Percentiles rank a stretch among this genome's conserved stretches.
Conservation (phyloP, 352 stramenopile genomes). For the Pythium sukuiense region DNA sequence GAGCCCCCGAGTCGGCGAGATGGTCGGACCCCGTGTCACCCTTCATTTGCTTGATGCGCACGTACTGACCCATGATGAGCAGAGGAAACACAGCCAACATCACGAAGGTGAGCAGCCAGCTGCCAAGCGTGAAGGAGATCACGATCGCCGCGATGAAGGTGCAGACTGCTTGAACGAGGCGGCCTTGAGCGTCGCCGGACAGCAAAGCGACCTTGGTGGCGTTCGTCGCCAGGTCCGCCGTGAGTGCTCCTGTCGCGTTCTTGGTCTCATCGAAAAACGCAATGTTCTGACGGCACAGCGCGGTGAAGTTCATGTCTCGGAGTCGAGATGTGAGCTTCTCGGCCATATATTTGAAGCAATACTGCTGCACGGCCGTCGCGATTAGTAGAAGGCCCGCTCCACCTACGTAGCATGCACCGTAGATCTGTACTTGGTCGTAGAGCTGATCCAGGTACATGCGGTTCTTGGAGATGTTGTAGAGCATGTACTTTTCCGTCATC, state of each 20-base stretch:
- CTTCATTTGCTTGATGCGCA: slow-evolving; percentile 27
- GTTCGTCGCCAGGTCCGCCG: slow-evolving; percentile 47
- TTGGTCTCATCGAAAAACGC: slow-evolving; percentile 45
- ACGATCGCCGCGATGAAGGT: slow-evolving; percentile 44
- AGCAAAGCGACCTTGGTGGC: slow-evolving; percentile 48
- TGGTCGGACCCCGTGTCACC: slow-evolving; percentile 26
- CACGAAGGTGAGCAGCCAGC: slow-evolving; percentile 60
- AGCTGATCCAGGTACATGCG: slow-evolving; percentile 30
- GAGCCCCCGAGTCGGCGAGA: slow-evolving; percentile 29
- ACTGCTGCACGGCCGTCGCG: slow-evolving; percentile 33
- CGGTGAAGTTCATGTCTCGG: slow-evolving; percentile 49
- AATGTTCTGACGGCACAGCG: slow-evolving; percentile 49
- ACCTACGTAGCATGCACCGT: slow-evolving; percentile 41
- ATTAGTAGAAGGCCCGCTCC: slow-evolving; percentile 33
- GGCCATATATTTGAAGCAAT: slow-evolving; percentile 47
- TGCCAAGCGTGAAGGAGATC: slow-evolving; percentile 53
- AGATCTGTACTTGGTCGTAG: slow-evolving; percentile 35
- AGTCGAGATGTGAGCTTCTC: slow-evolving; percentile 54
- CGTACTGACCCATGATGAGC: slow-evolving; percentile 38
- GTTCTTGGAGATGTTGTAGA: slow-evolving; percentile 28
- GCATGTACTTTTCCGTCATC: slow-evolving; percentile 34
- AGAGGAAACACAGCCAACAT: slow-evolving; percentile 61
- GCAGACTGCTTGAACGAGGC: slow-evolving; percentile 46
- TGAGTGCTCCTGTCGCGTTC: slow-evolving; percentile 38
- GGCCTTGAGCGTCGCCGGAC: slow-evolving; percentile 43